Conservation (phyloP, 495 filamentous ascomycete species). For the Penicillium samsonianum region DNA sequence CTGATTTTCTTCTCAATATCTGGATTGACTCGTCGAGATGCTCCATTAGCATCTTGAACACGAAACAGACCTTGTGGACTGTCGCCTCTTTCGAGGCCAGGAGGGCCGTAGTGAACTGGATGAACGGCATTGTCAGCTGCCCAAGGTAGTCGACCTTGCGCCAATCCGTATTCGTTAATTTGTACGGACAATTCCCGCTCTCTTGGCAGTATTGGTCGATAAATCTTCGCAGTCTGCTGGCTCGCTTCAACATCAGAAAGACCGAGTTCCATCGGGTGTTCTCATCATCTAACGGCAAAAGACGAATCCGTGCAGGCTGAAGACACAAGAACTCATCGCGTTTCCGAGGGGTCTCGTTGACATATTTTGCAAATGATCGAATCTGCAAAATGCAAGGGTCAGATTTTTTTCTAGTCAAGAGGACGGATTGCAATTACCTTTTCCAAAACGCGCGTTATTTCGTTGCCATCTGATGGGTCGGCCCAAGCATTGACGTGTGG, state of each 20-base stretch:
- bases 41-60: too few relatives aligned
- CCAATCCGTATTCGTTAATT: too few relatives aligned
- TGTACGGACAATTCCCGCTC: not conserved
- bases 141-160: slow-evolving; percentile 5
- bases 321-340: slow-evolving; percentile 1
- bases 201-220: too few relatives aligned
- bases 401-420: not conserved
- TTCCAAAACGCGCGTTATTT: not conserved
- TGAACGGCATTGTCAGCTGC: slow-evolving; percentile 1
- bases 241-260: too few relatives aligned
- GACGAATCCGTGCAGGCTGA: not conserved
- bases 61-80: too few relatives aligned
- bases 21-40: too few relatives aligned
- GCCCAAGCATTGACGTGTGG: not conserved
- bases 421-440: not conserved
- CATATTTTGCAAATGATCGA: slow-evolving; percentile 2
- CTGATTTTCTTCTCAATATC: too few relatives aligned
- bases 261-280: too few relatives aligned
- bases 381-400: slow-evolving; percentile 1
- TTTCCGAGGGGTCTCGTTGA: not conserved
- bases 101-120: not conserved
- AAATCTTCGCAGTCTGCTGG: too few relatives aligned
- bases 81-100: too few relatives aligned
- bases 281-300: not conserved
- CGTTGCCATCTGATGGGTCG: not conserved